A percentile compares a stretch with the other conserved stretches of the same genome.
These are phyloP conservation scores for Hypholoma fasciculare DNA, from an alignment of 768 basidiomycete genomes.

Conservation along the genomic window DNA sequence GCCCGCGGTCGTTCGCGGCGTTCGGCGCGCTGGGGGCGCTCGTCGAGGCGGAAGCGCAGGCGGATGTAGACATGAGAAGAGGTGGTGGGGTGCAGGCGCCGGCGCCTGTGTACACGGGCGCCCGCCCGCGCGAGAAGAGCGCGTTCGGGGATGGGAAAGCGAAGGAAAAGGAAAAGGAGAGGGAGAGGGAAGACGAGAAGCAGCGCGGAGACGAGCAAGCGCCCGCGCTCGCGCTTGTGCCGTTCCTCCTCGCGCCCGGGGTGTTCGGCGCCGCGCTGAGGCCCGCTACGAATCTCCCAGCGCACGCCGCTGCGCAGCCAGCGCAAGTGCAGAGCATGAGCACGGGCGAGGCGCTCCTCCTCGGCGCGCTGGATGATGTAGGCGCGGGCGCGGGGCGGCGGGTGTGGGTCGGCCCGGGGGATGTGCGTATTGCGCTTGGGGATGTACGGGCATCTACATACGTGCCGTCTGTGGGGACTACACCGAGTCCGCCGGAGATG, in stretches of 20 bases:
- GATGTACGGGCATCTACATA: no score
- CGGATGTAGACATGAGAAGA: no score
- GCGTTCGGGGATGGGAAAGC: no score
- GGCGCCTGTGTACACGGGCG: constrained; percentile 1
- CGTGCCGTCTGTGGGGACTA: no score
- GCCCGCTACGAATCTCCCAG: no score
- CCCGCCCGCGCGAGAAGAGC: no score
- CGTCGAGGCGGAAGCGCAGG: no score
- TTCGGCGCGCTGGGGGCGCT: not conserved
- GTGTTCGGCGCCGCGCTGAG: constrained; percentile 11
- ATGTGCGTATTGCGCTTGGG: constrained; percentile 3
- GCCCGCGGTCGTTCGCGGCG: not conserved
- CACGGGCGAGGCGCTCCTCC: constrained; percentile 28
- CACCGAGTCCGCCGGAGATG: not conserved
- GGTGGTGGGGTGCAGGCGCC: no score
- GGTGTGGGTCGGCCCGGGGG: constrained; percentile 24
- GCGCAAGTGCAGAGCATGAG: constrained; percentile 1
- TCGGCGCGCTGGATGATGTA: constrained; percentile 20
- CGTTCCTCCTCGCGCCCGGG: constrained; percentile 24
- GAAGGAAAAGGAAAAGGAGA: not conserved
- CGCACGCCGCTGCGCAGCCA: no score
- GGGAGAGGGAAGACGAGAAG: not conserved
- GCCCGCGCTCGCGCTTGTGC: constrained; percentile 3
- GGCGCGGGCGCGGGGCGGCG: constrained; percentile 9
- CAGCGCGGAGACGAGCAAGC: not conserved